Base-by-base conservation (phyloP, 345 rosid genomes). In the Linum lewisii region DNA sequence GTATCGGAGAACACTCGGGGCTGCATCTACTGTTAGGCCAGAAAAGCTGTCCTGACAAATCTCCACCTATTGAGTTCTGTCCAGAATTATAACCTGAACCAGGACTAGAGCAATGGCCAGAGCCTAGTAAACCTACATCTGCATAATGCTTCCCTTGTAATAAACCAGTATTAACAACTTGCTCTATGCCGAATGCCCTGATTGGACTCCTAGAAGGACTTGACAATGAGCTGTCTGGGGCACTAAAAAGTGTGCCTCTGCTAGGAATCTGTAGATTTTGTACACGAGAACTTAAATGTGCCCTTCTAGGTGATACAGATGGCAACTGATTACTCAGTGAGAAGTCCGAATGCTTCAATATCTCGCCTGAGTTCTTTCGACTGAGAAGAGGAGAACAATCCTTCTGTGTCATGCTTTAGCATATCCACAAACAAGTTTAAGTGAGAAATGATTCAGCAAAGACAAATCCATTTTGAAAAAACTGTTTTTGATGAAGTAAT, bases 131-230 rank as follows among this genome's bases (percentile, higher is more conserved):
- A 21, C 79, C 72, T 38, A 87, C 77, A 72, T 91, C 98, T 49
- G 89, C 14, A 78, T 74, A 85, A 53, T 82, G 86, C 70, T 80
- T 91, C 65, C 88, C 90, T 2, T 74, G 72, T 76, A 84, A 83
- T 36, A 84, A 75, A 55, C 84, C 87, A 65, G 84, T 69, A 78
- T 82, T 84, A 61, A 83, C 62, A 58, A 73, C 77, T 64, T 80
- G 96, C 62, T 93, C 99, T 1, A 74, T 62, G 54, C 87, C 79
- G 71, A 77, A 81, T 5, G 82, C 81, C 74, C 95, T 81, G 75
- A 83, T 70, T 59, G 99, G 99, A 72, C 99, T 93, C 79, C 97
- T 81, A 16, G 97, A 89, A 71, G 99, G 99, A 81, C 99, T 93
- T 54, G 99, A 93, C 87, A 87, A 63, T 65, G 95, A 90, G 75